These are phyloP conservation scores for Claviceps paspali DNA, from an alignment of 2,329 filamentous ascomycete species.

Conservation along the genomic window DNA sequence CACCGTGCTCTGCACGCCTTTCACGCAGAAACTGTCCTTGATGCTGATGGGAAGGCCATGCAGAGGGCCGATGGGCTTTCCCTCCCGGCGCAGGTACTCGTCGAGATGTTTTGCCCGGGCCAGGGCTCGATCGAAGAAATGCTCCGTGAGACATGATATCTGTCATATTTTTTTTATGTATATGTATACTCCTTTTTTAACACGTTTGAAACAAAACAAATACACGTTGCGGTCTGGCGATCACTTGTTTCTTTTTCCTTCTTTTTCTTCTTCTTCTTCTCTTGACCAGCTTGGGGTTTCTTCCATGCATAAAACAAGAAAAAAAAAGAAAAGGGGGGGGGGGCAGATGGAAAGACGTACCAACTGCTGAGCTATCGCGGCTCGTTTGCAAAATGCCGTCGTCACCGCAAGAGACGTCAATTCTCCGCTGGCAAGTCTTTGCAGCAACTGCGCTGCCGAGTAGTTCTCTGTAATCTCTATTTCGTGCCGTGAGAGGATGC, in stretches of 20 bases:
- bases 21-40: slow-evolving; percentile 12
- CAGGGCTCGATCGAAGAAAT: slow-evolving; percentile 25
- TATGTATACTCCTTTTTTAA: too few species aligned
- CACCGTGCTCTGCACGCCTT: slow-evolving; percentile 11
- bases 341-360: slow-evolving; percentile 6
- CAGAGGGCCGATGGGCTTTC: slow-evolving; percentile 9
- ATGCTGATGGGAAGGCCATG: slow-evolving; percentile 14
- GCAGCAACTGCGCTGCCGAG: slow-evolving; percentile 20
- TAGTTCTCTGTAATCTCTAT: slow-evolving; percentile 28
- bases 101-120: slow-evolving; percentile 9
- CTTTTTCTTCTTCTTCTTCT: too few species aligned
- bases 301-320: background rate
- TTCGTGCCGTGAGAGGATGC: slow-evolving; percentile 25
- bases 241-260: too few species aligned
- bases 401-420: slow-evolving; percentile 22
- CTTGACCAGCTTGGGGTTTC: too few species aligned
- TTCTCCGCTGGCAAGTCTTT: slow-evolving; percentile 17
- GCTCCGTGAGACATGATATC: slow-evolving; percentile 25
- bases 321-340: background rate
- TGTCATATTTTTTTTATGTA: slow-evolving; percentile 1
- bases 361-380: slow-evolving; percentile 15
- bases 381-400: slow-evolving; percentile 16
- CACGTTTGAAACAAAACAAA: too few species aligned
- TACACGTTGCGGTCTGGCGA: too few species aligned
- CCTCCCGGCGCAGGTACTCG: slow-evolving; percentile 3